Conservation (phyloP, 2,329 filamentous ascomycete species). For the Claviceps pazoutovae region DNA sequence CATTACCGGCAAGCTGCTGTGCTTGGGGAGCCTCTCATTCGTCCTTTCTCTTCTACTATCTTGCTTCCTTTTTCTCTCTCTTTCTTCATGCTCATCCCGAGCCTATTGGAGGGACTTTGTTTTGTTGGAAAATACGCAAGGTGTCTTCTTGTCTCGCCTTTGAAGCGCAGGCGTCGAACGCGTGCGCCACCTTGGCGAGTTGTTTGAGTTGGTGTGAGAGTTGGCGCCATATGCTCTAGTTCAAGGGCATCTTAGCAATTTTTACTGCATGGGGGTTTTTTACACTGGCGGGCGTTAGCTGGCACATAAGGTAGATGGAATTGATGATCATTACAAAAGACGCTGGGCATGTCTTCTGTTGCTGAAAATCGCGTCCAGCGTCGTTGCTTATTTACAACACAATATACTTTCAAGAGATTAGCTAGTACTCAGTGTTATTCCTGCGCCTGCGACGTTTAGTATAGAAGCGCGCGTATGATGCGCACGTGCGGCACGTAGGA, state of each 20-base stretch:
- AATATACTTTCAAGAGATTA: not conserved
- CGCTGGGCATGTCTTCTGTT: not conserved
- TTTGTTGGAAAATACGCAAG: constrained; percentile 2
- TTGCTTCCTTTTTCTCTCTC: not conserved
- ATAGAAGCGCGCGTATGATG: too few species aligned
- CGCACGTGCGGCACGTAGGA: too few species aligned
- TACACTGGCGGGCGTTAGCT: constrained; percentile 8
- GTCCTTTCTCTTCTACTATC: too few species aligned
- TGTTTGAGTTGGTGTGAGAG: not conserved
- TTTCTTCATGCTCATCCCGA: not conserved
- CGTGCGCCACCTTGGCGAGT: not conserved
- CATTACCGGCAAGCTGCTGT: not conserved
- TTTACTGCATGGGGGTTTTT: not conserved
- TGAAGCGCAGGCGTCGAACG: not conserved
- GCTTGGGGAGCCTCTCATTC: not conserved
- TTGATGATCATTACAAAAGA: constrained; percentile 7
- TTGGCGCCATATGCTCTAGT: not conserved
- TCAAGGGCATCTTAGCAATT: not conserved
- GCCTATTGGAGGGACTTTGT: not conserved
- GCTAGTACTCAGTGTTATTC: not conserved
- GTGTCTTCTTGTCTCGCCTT: not conserved
- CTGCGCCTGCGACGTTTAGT: not conserved
- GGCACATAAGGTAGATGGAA: constrained; percentile 9
- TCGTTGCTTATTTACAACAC: not conserved
- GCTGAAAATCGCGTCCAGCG: not conserved